Evolutionary conservation across 305 asterid species (phyloP), one percentile per base, ranked within the genome.

Genomic region (Fraxinus platypoda): DNA sequence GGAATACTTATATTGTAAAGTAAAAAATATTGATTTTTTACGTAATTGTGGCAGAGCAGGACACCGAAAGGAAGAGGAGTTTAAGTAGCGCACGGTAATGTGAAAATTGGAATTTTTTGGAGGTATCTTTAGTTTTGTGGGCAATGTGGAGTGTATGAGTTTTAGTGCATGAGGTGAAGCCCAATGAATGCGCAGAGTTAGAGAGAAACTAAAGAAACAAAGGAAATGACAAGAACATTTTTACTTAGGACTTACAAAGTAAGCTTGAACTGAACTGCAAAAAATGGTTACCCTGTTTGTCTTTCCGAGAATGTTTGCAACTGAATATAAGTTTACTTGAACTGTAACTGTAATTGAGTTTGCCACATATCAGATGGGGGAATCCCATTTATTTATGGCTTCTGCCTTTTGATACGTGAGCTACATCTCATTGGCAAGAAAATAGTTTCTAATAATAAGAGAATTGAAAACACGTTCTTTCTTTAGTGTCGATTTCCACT

Each of bases 401-500:
- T 83, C 85, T 31, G 15, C 57, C 70, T 15, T 66, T 66, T 68
- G 6, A 25, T 72, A 78, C 81, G 30, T 79, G 83, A 54, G 80
- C 77, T 73, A 25, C 80, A 82, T 35, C 64, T 81, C 30, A 3
- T 68, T 31, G 33, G 30, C 31, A 46, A 35, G 57, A 46, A 74
- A 78, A 25, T 8, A 9, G 6, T 30, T 37, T 28, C 21, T 6
- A 13, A 25, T 7, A 26, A 12, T 19, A 30, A 19, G 73, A 74
- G 8, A 46, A 57, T 37, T 33, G 64, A 31, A 78, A 54, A 78
- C 72, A 52, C 37, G 5, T 19, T 26, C 7, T 68, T 11, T 9
- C 7, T 26, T 12, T 13, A 28, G 9, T 12, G 33, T 4, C 0
- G 19, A 68, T 26, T 68, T 68, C 30, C 8, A 26, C 52, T 83